Evolutionary conservation across 768 basidiomycete genomes (phyloP).

Genomic region (Dentipellis fragilis): DNA sequence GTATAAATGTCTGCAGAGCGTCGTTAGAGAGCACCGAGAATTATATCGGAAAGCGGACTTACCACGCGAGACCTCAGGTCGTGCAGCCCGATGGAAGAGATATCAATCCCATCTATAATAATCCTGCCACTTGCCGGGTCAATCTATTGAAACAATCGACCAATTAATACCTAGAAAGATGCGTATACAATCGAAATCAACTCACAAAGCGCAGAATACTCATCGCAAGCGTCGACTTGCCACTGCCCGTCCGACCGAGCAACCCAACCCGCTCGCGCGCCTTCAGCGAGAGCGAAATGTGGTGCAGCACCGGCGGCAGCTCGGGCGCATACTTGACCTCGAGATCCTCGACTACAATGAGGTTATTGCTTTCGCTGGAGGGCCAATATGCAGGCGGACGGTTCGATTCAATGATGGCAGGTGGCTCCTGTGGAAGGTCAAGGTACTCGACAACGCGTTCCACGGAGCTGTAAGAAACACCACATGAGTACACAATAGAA

Average conservation of each 20-base stretch:
- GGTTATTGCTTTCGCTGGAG: constrained; percentile 49
- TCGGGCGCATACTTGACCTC: constrained; percentile 79
- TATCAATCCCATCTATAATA: constrained; percentile 81
- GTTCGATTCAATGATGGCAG: constrained; percentile 59
- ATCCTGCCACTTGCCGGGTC: constrained; percentile 73
- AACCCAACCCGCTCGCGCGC: constrained; percentile 71
- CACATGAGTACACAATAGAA: background rate
- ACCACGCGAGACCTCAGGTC: constrained; percentile 72
- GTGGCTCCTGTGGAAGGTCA: constrained; percentile 80
- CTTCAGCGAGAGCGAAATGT: constrained; percentile 62
- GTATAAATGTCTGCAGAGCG: constrained; percentile 58
- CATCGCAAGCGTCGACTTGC: constrained; percentile 81
- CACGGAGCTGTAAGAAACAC: constrained; percentile 46
- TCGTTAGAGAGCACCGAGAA: background rate
- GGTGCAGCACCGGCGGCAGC: constrained; percentile 69
- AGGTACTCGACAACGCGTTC: constrained; percentile 91
- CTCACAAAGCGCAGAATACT: constrained; percentile 72
- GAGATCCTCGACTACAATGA: constrained; percentile 66
- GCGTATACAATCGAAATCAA: constrained; percentile 3
- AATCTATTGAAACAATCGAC: constrained; percentile 28
- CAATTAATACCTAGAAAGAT: background rate
- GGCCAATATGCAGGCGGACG: constrained; percentile 93
- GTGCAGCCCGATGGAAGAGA: constrained; percentile 74
- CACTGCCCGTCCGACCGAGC: constrained; percentile 74
- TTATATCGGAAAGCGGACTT: constrained; percentile 17